Percentiles rank a stretch among this genome's conserved stretches.
Evolutionary conservation across 2,329 filamentous ascomycete genomes (phyloP).

Genomic region (Penicillium digitatum): DNA sequence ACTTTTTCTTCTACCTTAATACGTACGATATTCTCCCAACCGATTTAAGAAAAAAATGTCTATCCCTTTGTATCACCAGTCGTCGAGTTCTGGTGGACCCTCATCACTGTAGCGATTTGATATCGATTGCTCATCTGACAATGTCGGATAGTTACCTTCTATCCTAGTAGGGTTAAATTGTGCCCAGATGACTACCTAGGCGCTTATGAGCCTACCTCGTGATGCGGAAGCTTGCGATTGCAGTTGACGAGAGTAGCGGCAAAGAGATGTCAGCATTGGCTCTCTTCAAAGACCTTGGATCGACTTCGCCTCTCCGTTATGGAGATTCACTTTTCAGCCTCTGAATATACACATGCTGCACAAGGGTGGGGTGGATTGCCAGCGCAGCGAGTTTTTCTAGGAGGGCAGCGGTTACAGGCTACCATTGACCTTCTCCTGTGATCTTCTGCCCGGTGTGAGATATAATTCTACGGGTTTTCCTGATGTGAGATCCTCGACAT

Average conservation of each 20-base stretch:
- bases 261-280: conserved; percentile 1
- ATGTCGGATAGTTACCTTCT: conserved; percentile 1
- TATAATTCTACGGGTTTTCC: no score
- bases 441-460: conserved; percentile 19
- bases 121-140: conserved; percentile 12
- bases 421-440: conserved; percentile 27
- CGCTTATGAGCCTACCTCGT: conserved; percentile 13
- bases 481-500: background rate
- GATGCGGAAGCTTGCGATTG: conserved; percentile 28
- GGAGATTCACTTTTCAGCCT: conserved; percentile 36
- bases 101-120: conserved; percentile 22
- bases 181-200: background rate
- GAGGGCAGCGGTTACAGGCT: conserved; percentile 38
- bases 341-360: conserved; percentile 35
- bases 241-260: conserved; percentile 34
- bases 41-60: conserved; percentile 35
- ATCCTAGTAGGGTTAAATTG: background rate
- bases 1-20: background rate
- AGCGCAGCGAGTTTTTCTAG: conserved; percentile 36
- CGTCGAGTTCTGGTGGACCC: conserved; percentile 30
- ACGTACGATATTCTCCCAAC: conserved; percentile 36
- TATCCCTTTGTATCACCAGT: conserved; percentile 41
- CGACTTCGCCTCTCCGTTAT: conserved; percentile 34
- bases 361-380: conserved; percentile 37
- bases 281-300: background rate